phyloP scores from a whole-genome alignment of 306 rosid species.

The Mucuna pruriens region DNA sequence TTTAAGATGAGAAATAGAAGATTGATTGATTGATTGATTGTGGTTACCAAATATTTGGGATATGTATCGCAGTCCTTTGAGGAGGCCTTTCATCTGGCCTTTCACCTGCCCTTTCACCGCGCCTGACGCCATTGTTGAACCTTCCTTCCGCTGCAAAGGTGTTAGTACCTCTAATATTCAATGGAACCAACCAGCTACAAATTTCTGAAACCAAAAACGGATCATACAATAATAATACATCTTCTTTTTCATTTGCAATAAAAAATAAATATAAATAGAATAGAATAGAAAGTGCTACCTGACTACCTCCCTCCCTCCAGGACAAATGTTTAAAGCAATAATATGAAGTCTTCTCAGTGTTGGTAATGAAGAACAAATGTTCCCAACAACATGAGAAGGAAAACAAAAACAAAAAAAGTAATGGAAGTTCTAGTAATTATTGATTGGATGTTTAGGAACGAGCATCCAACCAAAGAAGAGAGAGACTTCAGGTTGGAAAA shows the following conservation, averaged over 20 bases:
- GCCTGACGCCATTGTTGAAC: slow-evolving; percentile 40
- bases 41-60: slow-evolving; percentile 86
- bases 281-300: not conserved
- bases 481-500: slow-evolving; percentile 39
- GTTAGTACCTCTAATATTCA: slow-evolving; percentile 35
- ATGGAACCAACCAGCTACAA: slow-evolving; percentile 9
- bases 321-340: slow-evolving; percentile 15
- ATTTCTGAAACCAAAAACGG: slow-evolving; percentile 3
- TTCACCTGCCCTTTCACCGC: slow-evolving; percentile 44
- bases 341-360: not conserved
- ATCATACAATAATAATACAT: slow-evolving; percentile 8
- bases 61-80: slow-evolving; percentile 81
- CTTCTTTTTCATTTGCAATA: not conserved
- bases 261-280: not conserved
- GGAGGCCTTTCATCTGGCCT: slow-evolving; percentile 67
- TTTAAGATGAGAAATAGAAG: too few species aligned
- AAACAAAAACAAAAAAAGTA: too few species aligned
- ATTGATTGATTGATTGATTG: too few species aligned
- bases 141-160: slow-evolving; percentile 26
- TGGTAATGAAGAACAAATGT: not conserved
- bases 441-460: slow-evolving; percentile 31
- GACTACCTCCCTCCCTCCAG: slow-evolving; percentile 10
- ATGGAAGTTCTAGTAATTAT: not conserved
- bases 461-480: slow-evolving; percentile 33
- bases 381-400: not conserved